Evolutionary conservation across 192 early-diverging fungal genomes (phyloP), one percentile per base, ranked within the genome.

Genomic region (Backusella tarrabulga): DNA sequence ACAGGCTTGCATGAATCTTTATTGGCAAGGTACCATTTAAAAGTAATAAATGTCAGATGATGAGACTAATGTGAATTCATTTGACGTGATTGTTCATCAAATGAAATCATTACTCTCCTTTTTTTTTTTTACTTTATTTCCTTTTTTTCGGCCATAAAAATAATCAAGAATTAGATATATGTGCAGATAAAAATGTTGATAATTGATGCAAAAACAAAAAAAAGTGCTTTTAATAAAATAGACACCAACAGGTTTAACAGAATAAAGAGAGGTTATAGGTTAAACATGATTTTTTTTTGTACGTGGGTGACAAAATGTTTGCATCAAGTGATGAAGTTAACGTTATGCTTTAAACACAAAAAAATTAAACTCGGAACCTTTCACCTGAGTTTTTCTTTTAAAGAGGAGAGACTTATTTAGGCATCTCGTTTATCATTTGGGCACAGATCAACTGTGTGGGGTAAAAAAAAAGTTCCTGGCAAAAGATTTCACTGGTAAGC

Each of bases 401-500:
- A 50, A 50, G 17, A 44, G 14, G 21, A 60, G 4, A 26, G 2
- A 60, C 56, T 60, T 60, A 60, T 60, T 63, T 29, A 14, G 56
- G 56, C 26, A 63, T 63, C 4, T 63, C 2, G 56, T 4, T 12
- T 63, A 29, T 29, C 26, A 63, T 29, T 60, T 63, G 23, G 56
- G 56, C 56, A 63, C 56, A 63, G 56, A 63, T 63, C 56, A 63
- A 63, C 56, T 29, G 8, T 63, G 56, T 63, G 56, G 56, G 56
- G 56, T 63, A 63, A 50, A 50, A 50, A 50, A 50, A 63, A 14
- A 14, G 56, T 26, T 63, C 23, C 23, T 63, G 29, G 21, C 23
- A 63, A 26, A 5, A 0, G 3, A 11, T 63, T 29, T 29, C 56
- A 63, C 56, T 56, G 21, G n/a, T 56, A 23, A 9, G 15, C 5